phyloP scores from a whole-genome alignment of 495 filamentous ascomycete species.

The Aspergillus carlsbadensis region DNA sequence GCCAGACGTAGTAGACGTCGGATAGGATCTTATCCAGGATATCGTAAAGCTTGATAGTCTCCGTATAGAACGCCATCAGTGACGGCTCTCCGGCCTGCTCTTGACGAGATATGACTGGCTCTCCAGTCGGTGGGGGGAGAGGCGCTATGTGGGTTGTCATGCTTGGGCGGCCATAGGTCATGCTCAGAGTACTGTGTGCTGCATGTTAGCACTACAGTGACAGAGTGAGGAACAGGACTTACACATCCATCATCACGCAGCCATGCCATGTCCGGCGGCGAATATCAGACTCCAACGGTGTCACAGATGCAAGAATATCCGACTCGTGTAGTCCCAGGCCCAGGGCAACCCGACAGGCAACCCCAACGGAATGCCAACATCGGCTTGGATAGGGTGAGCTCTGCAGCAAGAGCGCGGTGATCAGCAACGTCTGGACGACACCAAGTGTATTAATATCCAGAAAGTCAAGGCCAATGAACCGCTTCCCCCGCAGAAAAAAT shows the following conservation, averaged over 20 bases:
- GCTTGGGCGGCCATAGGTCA: constrained; percentile 48
- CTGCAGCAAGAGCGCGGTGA: constrained; percentile 44
- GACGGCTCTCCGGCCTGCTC: too few species aligned
- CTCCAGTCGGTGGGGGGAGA: constrained; percentile 29
- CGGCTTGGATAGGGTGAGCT: constrained; percentile 44
- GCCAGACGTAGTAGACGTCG: too few species aligned
- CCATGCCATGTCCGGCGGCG: too few species aligned
- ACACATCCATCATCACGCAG: too few species aligned
- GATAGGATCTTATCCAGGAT: too few species aligned
- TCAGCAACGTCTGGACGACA: constrained; percentile 45
- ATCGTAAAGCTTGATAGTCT: too few species aligned
- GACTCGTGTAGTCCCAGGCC: constrained; percentile 48
- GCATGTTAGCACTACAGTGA: too few species aligned
- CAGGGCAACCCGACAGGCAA: constrained; percentile 47
- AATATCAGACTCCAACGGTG: constrained; percentile 35
- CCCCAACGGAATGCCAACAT: constrained; percentile 49
- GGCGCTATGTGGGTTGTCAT: constrained; percentile 40
- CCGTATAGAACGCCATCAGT: too few species aligned
- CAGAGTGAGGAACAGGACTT: too few species aligned
- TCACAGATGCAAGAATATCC: constrained; percentile 18
- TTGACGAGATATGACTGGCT: too few species aligned
- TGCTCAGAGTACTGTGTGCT: constrained; percentile 35
- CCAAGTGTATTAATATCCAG: constrained; percentile 43
- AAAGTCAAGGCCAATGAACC: constrained; percentile 44
- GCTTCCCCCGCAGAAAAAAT: constrained; percentile 47